These are phyloP conservation scores for Phaseolus lunatus DNA, from an alignment of 306 rosid genomes.

Conservation along the genomic window DNA sequence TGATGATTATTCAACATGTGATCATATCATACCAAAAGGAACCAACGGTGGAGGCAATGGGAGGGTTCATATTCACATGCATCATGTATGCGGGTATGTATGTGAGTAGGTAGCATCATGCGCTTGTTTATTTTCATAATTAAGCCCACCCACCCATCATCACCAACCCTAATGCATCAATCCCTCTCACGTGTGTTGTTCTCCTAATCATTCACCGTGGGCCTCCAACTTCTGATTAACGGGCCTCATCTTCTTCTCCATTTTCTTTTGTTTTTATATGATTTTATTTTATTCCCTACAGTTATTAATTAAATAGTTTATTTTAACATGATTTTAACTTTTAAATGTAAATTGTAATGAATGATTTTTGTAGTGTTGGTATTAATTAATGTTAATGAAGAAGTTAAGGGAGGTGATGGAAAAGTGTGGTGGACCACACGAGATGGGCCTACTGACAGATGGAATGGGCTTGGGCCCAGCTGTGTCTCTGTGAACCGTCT, in stretches of 20 bases:
- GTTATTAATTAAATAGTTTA: no score
- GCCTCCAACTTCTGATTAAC: background rate
- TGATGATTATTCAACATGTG: no score
- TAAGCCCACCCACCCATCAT: background rate
- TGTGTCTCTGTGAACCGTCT: background rate
- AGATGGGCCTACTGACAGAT: conserved; percentile 1
- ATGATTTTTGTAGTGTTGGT: no score
- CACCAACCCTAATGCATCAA: background rate
- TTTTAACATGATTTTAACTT: no score
- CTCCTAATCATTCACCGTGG: background rate
- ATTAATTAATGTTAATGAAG: background rate
- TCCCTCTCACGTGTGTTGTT: background rate
- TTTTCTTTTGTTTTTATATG: no score
- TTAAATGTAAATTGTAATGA: no score
- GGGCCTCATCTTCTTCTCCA: background rate
- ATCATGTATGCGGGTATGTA: background rate
- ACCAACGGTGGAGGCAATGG: conserved; percentile 42
- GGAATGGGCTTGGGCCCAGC: background rate
- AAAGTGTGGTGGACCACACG: conserved; percentile 32
- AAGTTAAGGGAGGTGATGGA: background rate
- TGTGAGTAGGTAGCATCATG: conserved; percentile 1
- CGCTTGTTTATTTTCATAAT: conserved; percentile 20
- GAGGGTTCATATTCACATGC: background rate
- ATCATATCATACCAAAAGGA: background rate
- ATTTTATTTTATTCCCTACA: no score